Percentiles rank a stretch among this genome's conserved stretches.
Evolutionary conservation across 2,329 filamentous ascomycete genomes (phyloP).

Genomic region (Apiospora rasikravindrae): DNA sequence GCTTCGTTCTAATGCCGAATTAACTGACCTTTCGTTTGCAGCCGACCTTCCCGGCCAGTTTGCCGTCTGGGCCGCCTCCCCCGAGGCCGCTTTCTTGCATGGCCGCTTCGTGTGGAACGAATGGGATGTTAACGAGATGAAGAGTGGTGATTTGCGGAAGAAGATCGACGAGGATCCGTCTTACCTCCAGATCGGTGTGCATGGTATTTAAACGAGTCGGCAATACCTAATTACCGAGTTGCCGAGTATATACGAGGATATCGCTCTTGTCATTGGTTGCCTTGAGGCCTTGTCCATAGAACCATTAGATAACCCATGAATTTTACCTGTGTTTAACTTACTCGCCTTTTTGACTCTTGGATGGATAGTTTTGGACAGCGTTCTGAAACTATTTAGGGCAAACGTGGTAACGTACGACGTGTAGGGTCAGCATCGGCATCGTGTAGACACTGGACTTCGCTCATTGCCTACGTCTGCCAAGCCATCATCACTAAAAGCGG

Average conservation of each 20-base stretch:
- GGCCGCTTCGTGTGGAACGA: conserved; percentile 53
- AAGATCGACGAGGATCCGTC: conserved; percentile 31
- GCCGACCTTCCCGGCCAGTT: conserved; percentile 37
- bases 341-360: too few relatives aligned
- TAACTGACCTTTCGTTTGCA: background rate
- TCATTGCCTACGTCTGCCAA: background rate
- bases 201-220: conserved; percentile 18
- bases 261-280: too few relatives aligned
- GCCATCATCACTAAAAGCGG: background rate
- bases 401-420: too few relatives aligned
- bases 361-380: too few relatives aligned
- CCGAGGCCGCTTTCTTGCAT: conserved; percentile 52
- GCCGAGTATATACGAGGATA: too few relatives aligned
- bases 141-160: conserved; percentile 32
- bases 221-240: too few relatives aligned
- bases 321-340: too few relatives aligned
- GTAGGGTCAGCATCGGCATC: too few relatives aligned
- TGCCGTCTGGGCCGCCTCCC: conserved; percentile 48
- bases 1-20: too few relatives aligned
- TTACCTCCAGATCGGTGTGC: conserved; percentile 32
- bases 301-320: background rate
- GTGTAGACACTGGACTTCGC: background rate
- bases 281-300: too few relatives aligned
- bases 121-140: conserved; percentile 58
- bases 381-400: too few relatives aligned